These are phyloP conservation scores for Xylaria hypoxylon DNA, from an alignment of 2,329 filamentous ascomycete species.

Conservation along the genomic window DNA sequence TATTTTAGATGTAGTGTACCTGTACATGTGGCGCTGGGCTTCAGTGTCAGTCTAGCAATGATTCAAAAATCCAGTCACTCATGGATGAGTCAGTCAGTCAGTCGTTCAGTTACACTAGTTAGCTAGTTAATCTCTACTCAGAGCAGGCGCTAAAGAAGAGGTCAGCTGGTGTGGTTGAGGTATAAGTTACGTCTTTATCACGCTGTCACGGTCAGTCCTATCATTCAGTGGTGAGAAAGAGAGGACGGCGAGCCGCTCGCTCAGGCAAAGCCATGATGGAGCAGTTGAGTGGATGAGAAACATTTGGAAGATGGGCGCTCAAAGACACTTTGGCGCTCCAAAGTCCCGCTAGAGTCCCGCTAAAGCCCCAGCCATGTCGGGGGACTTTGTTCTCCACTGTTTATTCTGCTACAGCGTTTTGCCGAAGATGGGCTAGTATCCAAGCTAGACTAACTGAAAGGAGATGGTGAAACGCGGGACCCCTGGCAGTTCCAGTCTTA, in stretches of 20 bases:
- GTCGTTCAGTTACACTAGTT: background rate
- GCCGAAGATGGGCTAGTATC: constrained; percentile 24
- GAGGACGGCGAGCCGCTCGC: constrained; percentile 20
- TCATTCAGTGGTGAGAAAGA: constrained; percentile 3
- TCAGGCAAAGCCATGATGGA: constrained; percentile 10
- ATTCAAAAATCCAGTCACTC: background rate
- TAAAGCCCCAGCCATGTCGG: background rate
- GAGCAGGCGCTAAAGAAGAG: constrained; percentile 27
- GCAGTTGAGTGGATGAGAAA: constrained; percentile 25
- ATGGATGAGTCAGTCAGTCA: background rate
- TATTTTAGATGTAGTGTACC: background rate
- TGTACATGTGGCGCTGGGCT: background rate
- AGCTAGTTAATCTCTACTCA: background rate
- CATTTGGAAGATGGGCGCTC: constrained; percentile 22
- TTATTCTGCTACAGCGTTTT: constrained; percentile 18
- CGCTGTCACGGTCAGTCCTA: constrained; percentile 21
- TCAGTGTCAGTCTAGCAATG: background rate
- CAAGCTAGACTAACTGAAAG: constrained; percentile 24
- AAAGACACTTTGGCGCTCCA: constrained; percentile 3
- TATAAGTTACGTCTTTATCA: constrained; percentile 14
- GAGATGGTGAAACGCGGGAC: constrained; percentile 37
- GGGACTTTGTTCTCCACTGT: constrained; percentile 13
- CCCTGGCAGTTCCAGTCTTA: constrained; percentile 18
- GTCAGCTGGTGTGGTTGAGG: constrained; percentile 15
- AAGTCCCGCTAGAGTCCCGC: too few species aligned